Conservation (phyloP, 176 grass and related monocot species). For the Themeda triandra region DNA sequence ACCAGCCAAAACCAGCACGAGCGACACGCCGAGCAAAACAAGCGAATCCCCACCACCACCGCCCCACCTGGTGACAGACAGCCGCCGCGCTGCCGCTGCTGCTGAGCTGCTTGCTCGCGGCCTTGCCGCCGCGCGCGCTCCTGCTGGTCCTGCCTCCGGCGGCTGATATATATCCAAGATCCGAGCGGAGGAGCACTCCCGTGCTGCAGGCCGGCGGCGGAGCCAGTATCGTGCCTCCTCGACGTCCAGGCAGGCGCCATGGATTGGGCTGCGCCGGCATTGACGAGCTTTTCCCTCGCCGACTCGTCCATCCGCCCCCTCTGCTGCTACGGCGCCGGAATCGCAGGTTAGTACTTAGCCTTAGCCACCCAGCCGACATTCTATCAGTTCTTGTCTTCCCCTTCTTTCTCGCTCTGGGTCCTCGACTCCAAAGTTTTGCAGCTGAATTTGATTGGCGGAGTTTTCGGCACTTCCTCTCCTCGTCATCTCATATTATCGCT, state of each 20-base stretch:
- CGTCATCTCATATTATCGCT: background rate
- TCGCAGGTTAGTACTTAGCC: constrained; percentile 52
- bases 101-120: background rate
- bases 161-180: background rate
- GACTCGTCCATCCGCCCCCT: constrained; percentile 38
- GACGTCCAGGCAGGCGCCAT: background rate
- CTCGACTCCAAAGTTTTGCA: too few relatives aligned
- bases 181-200: too few relatives aligned
- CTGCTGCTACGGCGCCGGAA: constrained; percentile 77
- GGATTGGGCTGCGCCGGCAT: constrained; percentile 20
- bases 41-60: background rate
- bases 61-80: background rate
- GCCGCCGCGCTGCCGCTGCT: background rate
- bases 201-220: background rate
- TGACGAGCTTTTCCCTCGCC: constrained; percentile 25
- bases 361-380: background rate
- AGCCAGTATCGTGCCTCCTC: background rate
- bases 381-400: background rate
- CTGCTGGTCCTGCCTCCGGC: background rate
- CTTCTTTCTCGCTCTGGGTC: background rate
- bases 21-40: background rate
- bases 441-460: background rate
- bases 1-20: background rate
- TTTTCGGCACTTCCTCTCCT: background rate
- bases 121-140: background rate